Evolutionary conservation across 208 protist species (phyloP), one percentile per base, ranked within the genome.

Genomic region (Angomonas deanei): DNA sequence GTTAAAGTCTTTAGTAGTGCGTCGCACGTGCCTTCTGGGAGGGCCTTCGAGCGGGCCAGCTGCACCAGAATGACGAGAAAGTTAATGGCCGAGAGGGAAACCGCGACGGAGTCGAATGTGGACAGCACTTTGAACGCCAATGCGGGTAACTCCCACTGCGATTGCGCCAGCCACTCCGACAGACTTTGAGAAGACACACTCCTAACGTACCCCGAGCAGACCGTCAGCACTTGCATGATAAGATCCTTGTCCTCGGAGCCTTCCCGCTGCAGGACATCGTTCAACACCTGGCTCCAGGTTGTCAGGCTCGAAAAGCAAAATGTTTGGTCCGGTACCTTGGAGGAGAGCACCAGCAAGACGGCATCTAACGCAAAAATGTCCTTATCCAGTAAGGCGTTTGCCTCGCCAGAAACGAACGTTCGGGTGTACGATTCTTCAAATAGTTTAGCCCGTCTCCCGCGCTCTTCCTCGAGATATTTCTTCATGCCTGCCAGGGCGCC

Each of bases 341-440:
- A 56, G 17, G 87, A 53, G 21, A 87, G 64, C 11, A 66, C 76
- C 8, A 84, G 67, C 38, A 91, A 68, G 23, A 70, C 85, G 24
- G 81, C 81, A 66, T 95, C 86, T 21, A 95, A 61, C 0, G 78
- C 82, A 65, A 95, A 93, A 26, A 95, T 65, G 74, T 95, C 89
- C 46, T 90, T 91, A 64, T 95, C 81, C 13, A 95, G 46, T 0
- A 86, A 61, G 8, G 53, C 64, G 63, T 95, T 95, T 5, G 75
- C 68, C 30, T 62, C 52, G 27, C 80, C 67, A 27, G 76, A 66
- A 21, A 92, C 74, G 59, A 85, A 92, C 19, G 67, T 61, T 21
- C 58, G 63, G 19, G 68, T 56, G 61, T 95, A 95, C 8, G 84
- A 80, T 59, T 72, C 66, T 59, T 88, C 84, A 74, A 95, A 95